Conservation (phyloP, 495 filamentous ascomycete species). For the Talaromyces proteolyticus region DNA sequence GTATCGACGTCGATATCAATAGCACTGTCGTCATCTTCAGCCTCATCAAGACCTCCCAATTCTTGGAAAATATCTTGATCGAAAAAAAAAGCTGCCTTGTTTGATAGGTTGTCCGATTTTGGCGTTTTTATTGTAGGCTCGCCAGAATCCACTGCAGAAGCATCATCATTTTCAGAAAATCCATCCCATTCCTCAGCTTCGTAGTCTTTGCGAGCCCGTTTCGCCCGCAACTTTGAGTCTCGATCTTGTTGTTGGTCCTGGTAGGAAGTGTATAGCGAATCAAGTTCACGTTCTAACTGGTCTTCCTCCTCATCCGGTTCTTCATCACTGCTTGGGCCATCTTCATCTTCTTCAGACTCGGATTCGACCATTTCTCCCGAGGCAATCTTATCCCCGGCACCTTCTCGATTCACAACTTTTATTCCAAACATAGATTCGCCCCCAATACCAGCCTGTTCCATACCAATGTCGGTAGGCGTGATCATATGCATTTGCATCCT, state of each 20-base stretch:
- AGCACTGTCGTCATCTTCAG: constrained; percentile 35
- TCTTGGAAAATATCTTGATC: constrained; percentile 91
- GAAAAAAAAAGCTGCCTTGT: constrained; percentile 83
- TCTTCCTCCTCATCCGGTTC: constrained; percentile 77
- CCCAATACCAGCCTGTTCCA: constrained; percentile 75
- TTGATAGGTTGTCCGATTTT: constrained; percentile 58
- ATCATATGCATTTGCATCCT: constrained; percentile 97
- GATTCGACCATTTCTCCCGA: constrained; percentile 69
- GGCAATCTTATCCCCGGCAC: constrained; percentile 61
- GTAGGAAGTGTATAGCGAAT: constrained; percentile 80
- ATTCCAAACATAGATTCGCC: constrained; percentile 82
- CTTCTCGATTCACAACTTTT: constrained; percentile 69
- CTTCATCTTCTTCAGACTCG: constrained; percentile 50
- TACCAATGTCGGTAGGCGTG: constrained; percentile 89
- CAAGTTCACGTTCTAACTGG: constrained; percentile 73
- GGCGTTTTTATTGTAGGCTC: constrained; percentile 39
- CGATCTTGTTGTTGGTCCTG: constrained; percentile 68
- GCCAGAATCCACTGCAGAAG: constrained; percentile 44
- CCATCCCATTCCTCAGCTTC: constrained; percentile 89
- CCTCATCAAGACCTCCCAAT: constrained; percentile 50
- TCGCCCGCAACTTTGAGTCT: constrained; percentile 83
- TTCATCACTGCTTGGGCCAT: constrained; percentile 53
- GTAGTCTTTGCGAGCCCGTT: constrained; percentile 77
- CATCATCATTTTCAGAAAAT: constrained; percentile 63
- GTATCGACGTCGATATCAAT: constrained; percentile 39